A percentile compares a stretch with the other conserved stretches of the same genome.
These are phyloP conservation scores for Phytophthora colocasiae DNA, from an alignment of 352 stramenopile genomes.

Conservation along the genomic window DNA sequence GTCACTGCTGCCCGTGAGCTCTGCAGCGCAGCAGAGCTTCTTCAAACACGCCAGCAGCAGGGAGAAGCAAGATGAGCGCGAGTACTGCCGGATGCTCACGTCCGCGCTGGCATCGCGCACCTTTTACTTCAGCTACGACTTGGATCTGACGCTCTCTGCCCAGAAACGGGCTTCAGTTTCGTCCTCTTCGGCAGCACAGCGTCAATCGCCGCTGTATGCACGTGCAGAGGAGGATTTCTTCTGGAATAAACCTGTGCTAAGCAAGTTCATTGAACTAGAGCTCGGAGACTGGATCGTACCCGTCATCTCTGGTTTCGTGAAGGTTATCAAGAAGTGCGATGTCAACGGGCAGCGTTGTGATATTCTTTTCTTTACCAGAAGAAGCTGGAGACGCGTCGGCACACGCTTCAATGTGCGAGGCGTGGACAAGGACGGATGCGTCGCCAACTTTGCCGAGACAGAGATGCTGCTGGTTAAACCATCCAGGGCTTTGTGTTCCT, in stretches of 20 bases:
- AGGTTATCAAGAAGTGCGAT: constrained; percentile 58
- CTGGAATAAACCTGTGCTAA: constrained; percentile 89
- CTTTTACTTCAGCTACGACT: constrained; percentile 82
- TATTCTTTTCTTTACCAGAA: constrained; percentile 81
- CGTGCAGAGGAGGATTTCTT: constrained; percentile 92
- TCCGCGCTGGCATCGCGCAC: constrained; percentile 52
- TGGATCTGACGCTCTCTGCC: constrained; percentile 79
- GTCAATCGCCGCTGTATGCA: constrained; percentile 41
- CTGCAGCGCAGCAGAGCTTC: constrained; percentile 60
- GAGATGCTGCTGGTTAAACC: constrained; percentile 87
- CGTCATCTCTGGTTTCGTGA: constrained; percentile 79
- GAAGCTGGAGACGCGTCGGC: constrained; percentile 82
- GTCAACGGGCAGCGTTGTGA: constrained; percentile 64
- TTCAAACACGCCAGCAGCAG: constrained; percentile 49
- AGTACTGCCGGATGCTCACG: constrained; percentile 71
- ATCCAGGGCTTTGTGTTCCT: constrained; percentile 59
- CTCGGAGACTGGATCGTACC: constrained; percentile 81
- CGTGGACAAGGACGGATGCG: constrained; percentile 88
- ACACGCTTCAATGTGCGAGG: constrained; percentile 94
- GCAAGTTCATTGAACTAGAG: constrained; percentile 61
- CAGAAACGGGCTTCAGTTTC: constrained; percentile 58
- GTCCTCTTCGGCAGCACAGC: constrained; percentile 30
- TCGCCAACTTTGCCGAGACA: constrained; percentile 96
- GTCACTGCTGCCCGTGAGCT: constrained; percentile 62
- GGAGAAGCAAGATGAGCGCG: constrained; percentile 66